phyloP scores from a whole-genome alignment of 2,329 filamentous ascomycete species.

The Aulographum hederae region DNA sequence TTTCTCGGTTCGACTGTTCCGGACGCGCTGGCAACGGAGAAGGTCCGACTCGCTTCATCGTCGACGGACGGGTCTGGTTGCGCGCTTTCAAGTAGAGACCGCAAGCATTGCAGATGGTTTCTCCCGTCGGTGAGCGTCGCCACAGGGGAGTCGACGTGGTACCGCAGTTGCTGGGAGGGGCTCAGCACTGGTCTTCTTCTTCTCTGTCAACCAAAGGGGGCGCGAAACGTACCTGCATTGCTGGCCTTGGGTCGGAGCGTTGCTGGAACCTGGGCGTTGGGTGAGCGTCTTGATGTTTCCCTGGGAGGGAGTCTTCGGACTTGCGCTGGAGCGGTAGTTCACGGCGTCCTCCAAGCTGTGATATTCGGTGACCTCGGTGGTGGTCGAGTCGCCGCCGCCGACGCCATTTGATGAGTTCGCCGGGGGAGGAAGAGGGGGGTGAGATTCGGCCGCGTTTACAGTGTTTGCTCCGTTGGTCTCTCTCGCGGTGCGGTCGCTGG shows the following conservation, averaged over 20 bases:
- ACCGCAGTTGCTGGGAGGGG: conserved; percentile 59
- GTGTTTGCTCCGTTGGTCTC: background rate
- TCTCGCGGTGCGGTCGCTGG: conserved; percentile 1
- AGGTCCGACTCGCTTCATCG: conserved; percentile 57
- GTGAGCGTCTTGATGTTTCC: conserved; percentile 6
- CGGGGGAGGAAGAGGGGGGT: too few relatives aligned
- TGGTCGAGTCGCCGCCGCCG: too few relatives aligned
- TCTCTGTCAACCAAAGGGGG: background rate
- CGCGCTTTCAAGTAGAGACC: conserved; percentile 87
- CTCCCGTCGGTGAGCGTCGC: conserved; percentile 80
- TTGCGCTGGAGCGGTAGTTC: conserved; percentile 7
- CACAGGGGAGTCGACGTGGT: conserved; percentile 89
- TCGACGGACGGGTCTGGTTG: conserved; percentile 79
- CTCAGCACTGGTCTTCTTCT: background rate
- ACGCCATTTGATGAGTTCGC: background rate
- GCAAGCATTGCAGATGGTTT: conserved; percentile 95
- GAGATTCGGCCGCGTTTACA: background rate
- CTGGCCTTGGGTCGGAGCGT: conserved; percentile 36
- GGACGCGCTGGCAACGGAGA: background rate
- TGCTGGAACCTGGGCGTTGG: conserved; percentile 9
- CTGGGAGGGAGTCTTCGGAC: conserved; percentile 1
- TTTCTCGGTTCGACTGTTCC: background rate
- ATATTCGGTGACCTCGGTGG: conserved; percentile 15
- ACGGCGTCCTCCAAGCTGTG: conserved; percentile 21
- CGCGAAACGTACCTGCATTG: conserved; percentile 47